phyloP scores from a whole-genome alignment of 1,139 yeast genomes.

The Kurtzmaniella quercitrusa region DNA sequence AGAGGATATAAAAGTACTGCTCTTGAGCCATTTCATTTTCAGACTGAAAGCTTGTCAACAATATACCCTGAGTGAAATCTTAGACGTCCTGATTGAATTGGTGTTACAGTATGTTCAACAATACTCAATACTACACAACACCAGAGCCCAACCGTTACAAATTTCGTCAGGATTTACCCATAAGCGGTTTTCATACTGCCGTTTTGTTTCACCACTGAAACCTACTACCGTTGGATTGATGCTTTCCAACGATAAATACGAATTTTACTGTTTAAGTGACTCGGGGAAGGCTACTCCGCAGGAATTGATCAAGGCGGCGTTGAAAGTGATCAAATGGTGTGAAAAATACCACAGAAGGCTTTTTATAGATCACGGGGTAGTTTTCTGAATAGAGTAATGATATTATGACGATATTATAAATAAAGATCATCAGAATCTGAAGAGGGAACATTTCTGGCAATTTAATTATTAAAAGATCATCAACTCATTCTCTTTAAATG shows the following conservation, averaged over 20 bases:
- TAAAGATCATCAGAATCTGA: too few relatives aligned
- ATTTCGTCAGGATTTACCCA: background rate
- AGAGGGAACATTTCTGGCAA: too few relatives aligned
- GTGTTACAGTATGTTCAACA: conserved; percentile 26
- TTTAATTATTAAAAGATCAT: too few relatives aligned
- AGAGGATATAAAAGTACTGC: conserved; percentile 54
- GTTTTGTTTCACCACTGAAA: background rate
- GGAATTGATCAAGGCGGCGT: conserved; percentile 28
- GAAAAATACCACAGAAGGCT: conserved; percentile 31
- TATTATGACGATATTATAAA: too few relatives aligned
- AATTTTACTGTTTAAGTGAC: conserved; percentile 37
- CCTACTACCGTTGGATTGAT: conserved; percentile 29
- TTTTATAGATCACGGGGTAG: conserved; percentile 25
- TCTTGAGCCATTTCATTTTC: conserved; percentile 75
- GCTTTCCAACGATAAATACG: conserved; percentile 32
- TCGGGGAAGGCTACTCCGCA: conserved; percentile 19
- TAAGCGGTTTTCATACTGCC: background rate
- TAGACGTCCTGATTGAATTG: conserved; percentile 10
- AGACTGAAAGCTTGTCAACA: conserved; percentile 56
- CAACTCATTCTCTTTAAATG: too few relatives aligned
- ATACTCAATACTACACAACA: conserved; percentile 27
- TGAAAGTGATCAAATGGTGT: conserved; percentile 38
- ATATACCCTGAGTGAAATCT: conserved; percentile 27
- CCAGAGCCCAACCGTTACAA: conserved; percentile 23
- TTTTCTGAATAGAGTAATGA: conserved; percentile 7